Evolutionary conservation across 441 rosid genomes (phyloP), one percentile per base, ranked within the genome.

Genomic region (Adansonia gregorii): DNA sequence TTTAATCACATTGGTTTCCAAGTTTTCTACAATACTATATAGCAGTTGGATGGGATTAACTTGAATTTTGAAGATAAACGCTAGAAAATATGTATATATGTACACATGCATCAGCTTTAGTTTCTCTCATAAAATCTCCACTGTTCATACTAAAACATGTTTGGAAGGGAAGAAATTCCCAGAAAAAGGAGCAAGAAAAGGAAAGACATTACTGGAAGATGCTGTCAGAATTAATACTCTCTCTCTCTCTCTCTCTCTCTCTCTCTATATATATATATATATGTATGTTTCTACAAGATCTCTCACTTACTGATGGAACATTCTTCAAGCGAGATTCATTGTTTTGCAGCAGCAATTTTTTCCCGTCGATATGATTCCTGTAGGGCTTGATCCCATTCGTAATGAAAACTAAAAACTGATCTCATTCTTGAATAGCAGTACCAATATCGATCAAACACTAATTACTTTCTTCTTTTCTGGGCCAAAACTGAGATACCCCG

Each of bases 271-370:
- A n/a, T n/a, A n/a, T n/a, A n/a, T n/a, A n/a, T n/a, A 27, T 59
- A 2, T 45, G 1, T 24, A 24, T 24, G 27, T 60, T 48, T 74
- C 4, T 74, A 27, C 70, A 46, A 45, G 8, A 73, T 3, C 27
- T 41, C 9, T 20, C 22, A 74, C 77, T 74, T 61, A 74, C 77
- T 46, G 67, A 64, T 31, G 9, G 31, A 39, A 43, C 55, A 4
- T 63, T 43, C 67, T 41, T 59, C 35, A 59, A 24, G 3, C 65
- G 6, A 22, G 65, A 60, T 63, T 66, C 27, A 8, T 66, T 2
- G 7, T 41, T 9, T 66, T 10, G 27, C 52, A 66, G 52, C 51
- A 41, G 17, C 52, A 48, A 48, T 9, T n/a, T 65, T 60, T 58
- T 73, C 8, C 2, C 19, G 19, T 73, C 8, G 27, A 73, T 59